phyloP scores from a whole-genome alignment of 768 basidiomycete species.

The Podaxis sp. region DNA sequence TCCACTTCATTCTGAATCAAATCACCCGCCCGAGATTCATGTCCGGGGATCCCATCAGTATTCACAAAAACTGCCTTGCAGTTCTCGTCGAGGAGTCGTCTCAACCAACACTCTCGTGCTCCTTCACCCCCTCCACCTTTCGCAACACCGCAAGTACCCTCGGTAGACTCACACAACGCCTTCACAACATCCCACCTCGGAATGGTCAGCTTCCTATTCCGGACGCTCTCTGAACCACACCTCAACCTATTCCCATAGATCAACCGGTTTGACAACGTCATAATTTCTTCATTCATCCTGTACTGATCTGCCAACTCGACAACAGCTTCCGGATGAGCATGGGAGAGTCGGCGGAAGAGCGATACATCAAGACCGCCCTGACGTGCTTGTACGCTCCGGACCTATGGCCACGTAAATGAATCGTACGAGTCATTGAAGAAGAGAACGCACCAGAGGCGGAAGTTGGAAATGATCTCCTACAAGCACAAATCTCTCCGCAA shows the following conservation, averaged over 20 bases:
- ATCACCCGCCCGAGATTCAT: conserved; percentile 81
- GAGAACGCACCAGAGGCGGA: conserved; percentile 75
- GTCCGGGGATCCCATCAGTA: conserved; percentile 79
- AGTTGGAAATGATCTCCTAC: conserved; percentile 98
- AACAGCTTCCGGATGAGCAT: conserved; percentile 83
- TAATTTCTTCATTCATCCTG: conserved; percentile 70
- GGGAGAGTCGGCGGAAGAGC: conserved; percentile 85
- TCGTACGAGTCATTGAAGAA: no score
- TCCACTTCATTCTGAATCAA: conserved; percentile 89
- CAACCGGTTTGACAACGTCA: conserved; percentile 20
- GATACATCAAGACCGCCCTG: conserved; percentile 87
- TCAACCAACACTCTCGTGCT: conserved; percentile 65
- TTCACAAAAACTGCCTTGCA: conserved; percentile 92
- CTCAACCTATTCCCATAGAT: conserved; percentile 25
- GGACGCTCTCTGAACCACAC: conserved; percentile 78
- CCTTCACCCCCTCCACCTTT: conserved; percentile 6
- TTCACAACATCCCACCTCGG: conserved; percentile 45
- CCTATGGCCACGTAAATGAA: conserved; percentile 41
- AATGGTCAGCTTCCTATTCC: conserved; percentile 55
- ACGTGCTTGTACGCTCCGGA: conserved; percentile 76
- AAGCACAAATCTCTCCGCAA: conserved; percentile 87
- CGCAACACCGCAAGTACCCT: not conserved
- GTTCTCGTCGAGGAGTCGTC: conserved; percentile 57
- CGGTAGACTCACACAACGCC: conserved; percentile 38
- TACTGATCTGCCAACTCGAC: conserved; percentile 89